Conservation (phyloP, 2,329 filamentous ascomycete genomes). For the Alternaria sp. region DNA sequence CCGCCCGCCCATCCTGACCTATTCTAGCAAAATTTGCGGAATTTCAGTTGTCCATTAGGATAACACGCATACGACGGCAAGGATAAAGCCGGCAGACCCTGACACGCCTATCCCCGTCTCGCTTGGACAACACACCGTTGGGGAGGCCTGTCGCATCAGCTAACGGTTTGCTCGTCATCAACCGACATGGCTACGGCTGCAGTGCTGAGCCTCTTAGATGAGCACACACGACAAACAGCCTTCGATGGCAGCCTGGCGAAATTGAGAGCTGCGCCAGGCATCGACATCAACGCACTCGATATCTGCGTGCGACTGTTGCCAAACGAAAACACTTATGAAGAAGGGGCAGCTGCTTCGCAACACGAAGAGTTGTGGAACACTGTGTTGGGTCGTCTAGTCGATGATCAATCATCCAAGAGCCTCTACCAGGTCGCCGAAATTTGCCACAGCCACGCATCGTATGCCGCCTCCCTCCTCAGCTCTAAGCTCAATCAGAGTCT, state of each 20-base stretch:
- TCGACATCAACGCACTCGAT: constrained; percentile 35
- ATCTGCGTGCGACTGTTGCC: constrained; percentile 36
- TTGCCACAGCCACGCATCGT: constrained; percentile 29
- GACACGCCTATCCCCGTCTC: not conserved
- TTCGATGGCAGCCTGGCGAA: constrained; percentile 37
- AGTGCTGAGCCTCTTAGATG: constrained; percentile 36
- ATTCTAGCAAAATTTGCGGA: not conserved
- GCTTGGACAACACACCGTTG: not conserved
- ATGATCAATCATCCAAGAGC: constrained; percentile 23
- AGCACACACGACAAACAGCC: constrained; percentile 27
- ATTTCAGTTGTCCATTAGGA: not conserved
- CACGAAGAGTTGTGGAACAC: constrained; percentile 26
- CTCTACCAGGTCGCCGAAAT: constrained; percentile 40
- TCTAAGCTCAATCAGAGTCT: constrained; percentile 17
- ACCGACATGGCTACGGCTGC: constrained; percentile 25
- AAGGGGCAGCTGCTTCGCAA: not conserved
- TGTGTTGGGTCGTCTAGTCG: constrained; percentile 30
- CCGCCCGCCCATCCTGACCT: not conserved
- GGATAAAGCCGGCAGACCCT: not conserved
- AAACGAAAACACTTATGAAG: constrained; percentile 6
- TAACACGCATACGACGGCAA: not conserved
- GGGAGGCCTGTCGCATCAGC: not conserved
- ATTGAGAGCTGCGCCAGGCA: constrained; percentile 24
- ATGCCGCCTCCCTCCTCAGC: constrained; percentile 27
- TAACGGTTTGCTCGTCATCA: not conserved